Evolutionary conservation across 2,329 filamentous ascomycete species (phyloP), one percentile per base, ranked within the genome.

Genomic region (Hypoxylon sp.): DNA sequence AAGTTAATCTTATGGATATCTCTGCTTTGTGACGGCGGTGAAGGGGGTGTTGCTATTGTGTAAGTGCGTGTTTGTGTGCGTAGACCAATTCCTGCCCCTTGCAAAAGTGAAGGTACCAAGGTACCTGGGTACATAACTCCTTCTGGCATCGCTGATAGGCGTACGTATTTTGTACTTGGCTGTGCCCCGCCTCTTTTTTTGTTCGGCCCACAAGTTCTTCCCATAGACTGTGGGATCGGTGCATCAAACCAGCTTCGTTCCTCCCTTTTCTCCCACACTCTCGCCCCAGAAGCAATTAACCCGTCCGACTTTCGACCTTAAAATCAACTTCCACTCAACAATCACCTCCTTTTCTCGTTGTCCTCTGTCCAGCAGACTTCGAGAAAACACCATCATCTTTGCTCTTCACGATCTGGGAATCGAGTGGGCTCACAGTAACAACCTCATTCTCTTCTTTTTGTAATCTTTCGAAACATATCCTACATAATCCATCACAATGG

Each of bases 401-500:
- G 73, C 76, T 76, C 72, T 29, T 71, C 72, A 73, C 77, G 75
- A 75, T 78, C 74, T 67, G 72, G 74, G 72, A 73, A 78, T 78
- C 77, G 76, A 74, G 72, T 70, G 75, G 77, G 76, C 74, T 75
- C 68, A 65, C 67, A 73, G 71, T 71, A 70, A 68, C 65, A 67
- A 73, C 71, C 71, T 70, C 70, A 70, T 74, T 75, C 60, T 62
- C 57, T 65, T 66, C 58, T 60, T 62, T 63, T 64, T 51, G 55
- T 70, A 71, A 75, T 73, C 66, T 73, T 77, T 77, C 73, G 63
- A 65, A 56, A 54, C 64, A 52, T 70, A 71, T 70, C 60, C 76
- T 76, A 78, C 77, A 71, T 79, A 82, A 85, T 81, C 81, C 78
- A 79, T 80, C 82, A 83, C 79, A 79, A 87, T 87, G 85, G 85